These are phyloP conservation scores for Glonium stellatum DNA, from an alignment of 495 filamentous ascomycete genomes.

Conservation along the genomic window DNA sequence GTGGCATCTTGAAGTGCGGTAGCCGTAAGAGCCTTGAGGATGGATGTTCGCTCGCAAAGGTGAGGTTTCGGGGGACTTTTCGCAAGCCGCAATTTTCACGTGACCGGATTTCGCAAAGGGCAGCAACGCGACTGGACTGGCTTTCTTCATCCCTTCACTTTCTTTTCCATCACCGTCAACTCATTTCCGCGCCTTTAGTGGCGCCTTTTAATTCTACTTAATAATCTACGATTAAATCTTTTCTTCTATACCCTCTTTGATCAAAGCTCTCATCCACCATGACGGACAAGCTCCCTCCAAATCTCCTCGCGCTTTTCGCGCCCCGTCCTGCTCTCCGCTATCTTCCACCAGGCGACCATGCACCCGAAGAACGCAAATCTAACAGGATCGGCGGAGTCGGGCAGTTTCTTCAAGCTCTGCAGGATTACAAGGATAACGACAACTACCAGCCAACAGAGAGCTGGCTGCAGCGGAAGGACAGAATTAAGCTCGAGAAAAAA, in stretches of 20 bases:
- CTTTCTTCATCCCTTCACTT: too few species aligned
- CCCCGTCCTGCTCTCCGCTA: conserved; percentile 87
- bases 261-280: conserved; percentile 41
- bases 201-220: neutral
- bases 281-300: conserved; percentile 93
- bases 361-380: conserved; percentile 74
- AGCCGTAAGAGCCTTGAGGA: neutral
- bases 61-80: neutral
- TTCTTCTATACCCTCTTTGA: neutral
- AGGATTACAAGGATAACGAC: conserved; percentile 61
- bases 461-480: conserved; percentile 79
- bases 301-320: conserved; percentile 87
- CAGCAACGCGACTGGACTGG: too few species aligned
- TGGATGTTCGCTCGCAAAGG: neutral
- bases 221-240: neutral
- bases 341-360: conserved; percentile 72
- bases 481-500: conserved; percentile 71
- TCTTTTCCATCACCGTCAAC: too few species aligned
- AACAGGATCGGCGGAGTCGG: conserved; percentile 65
- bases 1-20: conserved; percentile 52
- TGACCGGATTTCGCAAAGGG: too few species aligned
- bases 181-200: too few species aligned
- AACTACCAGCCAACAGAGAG: conserved; percentile 83
- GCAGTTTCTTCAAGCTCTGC: conserved; percentile 61
- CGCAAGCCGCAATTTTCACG: too few species aligned